Evolutionary conservation across 768 basidiomycete species (phyloP), one percentile per base, ranked within the genome.

Genomic region (Suillus paluster): DNA sequence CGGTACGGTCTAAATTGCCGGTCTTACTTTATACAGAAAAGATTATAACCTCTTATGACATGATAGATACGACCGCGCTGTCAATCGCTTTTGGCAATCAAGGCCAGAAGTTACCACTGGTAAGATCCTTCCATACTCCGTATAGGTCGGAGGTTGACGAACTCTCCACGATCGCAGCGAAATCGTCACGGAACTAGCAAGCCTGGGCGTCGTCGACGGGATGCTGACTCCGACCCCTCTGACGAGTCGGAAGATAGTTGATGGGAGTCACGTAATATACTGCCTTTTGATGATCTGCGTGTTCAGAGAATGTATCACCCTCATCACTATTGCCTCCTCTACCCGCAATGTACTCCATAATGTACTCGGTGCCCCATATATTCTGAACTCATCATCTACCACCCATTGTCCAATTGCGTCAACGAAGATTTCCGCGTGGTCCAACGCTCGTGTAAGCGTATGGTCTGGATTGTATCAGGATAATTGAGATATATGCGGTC

Each of bases 11-110:
- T 64, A 19, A 63, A 62, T 62, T 11, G 41, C 65, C 63, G 67
- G 59, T 66, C 57, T 9, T 33, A 55, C 53, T 30, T 50, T 57
- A 53, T 63, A 57, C 55, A 54, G 46, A 58, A 23, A 59, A 19
- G 56, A 21, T 64, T 57, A 66, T 72, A 68, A 68, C 64, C 63
- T 62, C 58, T 62, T 62, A 65, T 68, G 58, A 64, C 57, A 25
- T 58, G 38, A 63, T 67, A 92, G 92, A 93, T 75, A 93, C 92
- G n/a, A 95, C 93, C 48, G 89, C 92, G 11, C 82, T 95, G 41
- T 95, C 92, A 52, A 93, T 93, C 63, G 91, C 92, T 25, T 88
- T 95, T 69, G 92, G 91, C 48, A 94, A 91, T 72, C 92, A 95
- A 82, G 92, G 92, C 34, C 91, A 94, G 79, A 94, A 94, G 75